Evolutionary conservation across 192 early-diverging fungal species (phyloP), one percentile per base, ranked within the genome.

Genomic region (Podila minutissima): DNA sequence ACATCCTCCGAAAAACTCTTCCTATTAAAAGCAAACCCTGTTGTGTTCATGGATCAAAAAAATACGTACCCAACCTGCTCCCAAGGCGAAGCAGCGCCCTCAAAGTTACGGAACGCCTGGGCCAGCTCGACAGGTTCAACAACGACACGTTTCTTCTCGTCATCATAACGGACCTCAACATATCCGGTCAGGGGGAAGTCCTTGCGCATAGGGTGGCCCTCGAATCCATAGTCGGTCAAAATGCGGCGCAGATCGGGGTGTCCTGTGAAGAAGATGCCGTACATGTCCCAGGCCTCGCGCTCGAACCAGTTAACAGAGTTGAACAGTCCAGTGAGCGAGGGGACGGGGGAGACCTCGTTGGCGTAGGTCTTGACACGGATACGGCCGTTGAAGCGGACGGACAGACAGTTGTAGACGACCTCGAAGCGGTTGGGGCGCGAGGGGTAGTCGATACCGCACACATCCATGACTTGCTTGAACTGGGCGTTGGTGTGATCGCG

Each of bases 271-370:
- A 97, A 97, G 53, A 99, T 90, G 62, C 98, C 98, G 74, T 92
- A 99, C 98, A 99, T 99, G 75, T 99, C 98, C 86, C 94, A 99
- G n/a, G 92, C 94, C 84, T 99, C 98, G 82, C 98, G 94, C 86
- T 99, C 98, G 69, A 95, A 93, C 98, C 98, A 99, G 84, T 97
- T 98, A 49, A 96, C 97, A 46, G 92, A 89, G 67, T 85, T 89
- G 86, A 89, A 96, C 20, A 98, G 59, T 55, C 90, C 86, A 8
- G 93, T 92, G 41, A 94, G 82, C 3, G 96, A 97, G 8, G 97
- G 97, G 11, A 99, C 96, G 17, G 97, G 93, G 24, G 92, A 89
- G 31, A 90, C 89, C 84, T 99, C 98, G 67, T 91, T 94, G 17
- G 94, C 92, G 74, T 98, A 98, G 22, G 98, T 99, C 88, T 99